Evolutionary conservation across 768 basidiomycete genomes (phyloP), one percentile per base, ranked within the genome.

Genomic region (Tulasnella sp.): DNA sequence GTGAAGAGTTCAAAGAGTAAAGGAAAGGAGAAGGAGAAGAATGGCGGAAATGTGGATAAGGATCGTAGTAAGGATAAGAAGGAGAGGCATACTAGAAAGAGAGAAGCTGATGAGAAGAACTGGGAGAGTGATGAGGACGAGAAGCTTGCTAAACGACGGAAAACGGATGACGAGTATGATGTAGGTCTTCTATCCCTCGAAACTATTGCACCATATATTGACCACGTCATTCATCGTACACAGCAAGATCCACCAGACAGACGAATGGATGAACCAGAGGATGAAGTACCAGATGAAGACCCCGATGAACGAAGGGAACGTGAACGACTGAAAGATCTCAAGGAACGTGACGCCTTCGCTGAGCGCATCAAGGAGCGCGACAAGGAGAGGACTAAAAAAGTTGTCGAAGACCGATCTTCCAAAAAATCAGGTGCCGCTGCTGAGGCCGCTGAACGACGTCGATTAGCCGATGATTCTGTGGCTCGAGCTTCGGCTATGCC

Each of bases 111-210:
- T 55, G 76, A 70, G 19, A 81, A 78, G 48, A 83, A 87, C 53
- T 92, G 91, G 89, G 84, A 88, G 64, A 88, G 85, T 58, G 90
- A 89, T 56, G 88, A 87, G 54, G 89, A 91, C 53, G 86, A 89
- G 57, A 69, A 77, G 62, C 58, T 33, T 48, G 68, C 73, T 63
- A 88, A 84, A 62, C 75, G 79, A 53, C 20, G 28, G 48, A 48
- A 58, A 29, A 63, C 70, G 64, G 76, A 70, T 58, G 64, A 69
- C 28, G 49, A 29, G 22, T 45, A 32, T 6, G 33, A 33, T 19
- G 33, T 48, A 22, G 39, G 49, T 27, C 12, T 2, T 10, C 12
- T 33, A 3, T 28, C 39, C 39, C 19, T 40, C n/a, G n/a, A 16
- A 40, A 20, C n/a, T 10, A 5, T 6, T 10, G 39, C 39, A 40